Base-by-base conservation (phyloP, 345 rosid species). In the Arabidopsis suecica region DNA sequence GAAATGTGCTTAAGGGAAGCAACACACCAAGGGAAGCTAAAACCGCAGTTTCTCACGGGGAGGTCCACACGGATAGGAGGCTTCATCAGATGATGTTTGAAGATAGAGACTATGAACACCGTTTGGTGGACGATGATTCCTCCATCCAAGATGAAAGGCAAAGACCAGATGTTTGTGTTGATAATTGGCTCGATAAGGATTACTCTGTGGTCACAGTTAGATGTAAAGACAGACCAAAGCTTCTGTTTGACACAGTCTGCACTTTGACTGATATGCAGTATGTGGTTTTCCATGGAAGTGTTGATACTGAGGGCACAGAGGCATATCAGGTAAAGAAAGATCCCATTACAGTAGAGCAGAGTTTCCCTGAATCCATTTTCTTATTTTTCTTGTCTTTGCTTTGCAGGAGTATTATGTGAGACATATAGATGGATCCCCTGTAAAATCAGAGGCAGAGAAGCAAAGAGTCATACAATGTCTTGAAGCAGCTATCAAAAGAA, bases 21-120 rank as follows among this genome's bases (percentile, higher is more conserved):
- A 85, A 89, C 81, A 84, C 81, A 61, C 82, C 87, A 5, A 80
- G 85, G 44, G 83, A 75, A 61, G 96, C 97, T 2, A 94, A 86
- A 81, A 94, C 92, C 1, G 86, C 69, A 32, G 89, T 92, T 40
- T 85, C 93, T 55, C 84, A 82, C 9, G 91, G 85, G 7, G 81
- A 68, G 32, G 87, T 88, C 11, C 99, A 91, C 72, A 86, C 87
- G 0, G 96, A 89, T 18, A 84, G 99, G 73, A 86, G 99, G 82
- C 93, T 95, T 75, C 99, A 95, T 88, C 97, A 95, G 80, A 86
- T 95, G 97, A 89, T 95, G 97, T 89, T 90, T 83, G 99, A 90
- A 18, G 97, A 89, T 68, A 86, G 99, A 85, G 99, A 95, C 82
- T 95, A 90, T 57, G 93, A 89, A 51, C 84, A 88, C 45, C 58